phyloP scores from a whole-genome alignment of 306 rosid species.

The Gynostemma pentaphyllum region DNA sequence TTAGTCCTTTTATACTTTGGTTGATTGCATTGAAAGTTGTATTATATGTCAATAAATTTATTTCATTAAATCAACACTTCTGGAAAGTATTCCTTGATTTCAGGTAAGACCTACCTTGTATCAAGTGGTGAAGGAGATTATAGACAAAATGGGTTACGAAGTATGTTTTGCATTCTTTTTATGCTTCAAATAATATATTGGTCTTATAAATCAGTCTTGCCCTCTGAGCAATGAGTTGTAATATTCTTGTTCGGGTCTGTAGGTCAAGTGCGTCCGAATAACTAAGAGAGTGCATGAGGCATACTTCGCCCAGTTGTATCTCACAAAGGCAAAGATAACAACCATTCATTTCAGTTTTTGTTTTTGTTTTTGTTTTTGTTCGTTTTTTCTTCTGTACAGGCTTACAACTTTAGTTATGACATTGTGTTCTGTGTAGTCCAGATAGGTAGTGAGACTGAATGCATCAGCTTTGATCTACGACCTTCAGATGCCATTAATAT shows the following conservation, averaged over 20 bases:
- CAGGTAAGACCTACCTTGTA: slow-evolving; percentile 97
- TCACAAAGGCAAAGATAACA: slow-evolving; percentile 87
- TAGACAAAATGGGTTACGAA: slow-evolving; percentile 88
- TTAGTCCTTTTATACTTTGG: no score
- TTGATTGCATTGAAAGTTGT: no score
- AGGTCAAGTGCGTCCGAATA: slow-evolving; percentile 81
- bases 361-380: slow-evolving; percentile 7
- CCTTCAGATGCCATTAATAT: slow-evolving; percentile 98
- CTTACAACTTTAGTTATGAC: no score
- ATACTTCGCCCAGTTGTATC: slow-evolving; percentile 86
- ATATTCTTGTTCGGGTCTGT: slow-evolving; percentile 17
- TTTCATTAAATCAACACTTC: slow-evolving; percentile 7
- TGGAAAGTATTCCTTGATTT: slow-evolving; percentile 14
- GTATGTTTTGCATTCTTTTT: slow-evolving; percentile 32
- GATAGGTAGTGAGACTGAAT: slow-evolving; percentile 64
- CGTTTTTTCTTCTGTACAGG: no score
- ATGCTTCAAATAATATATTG: no score
- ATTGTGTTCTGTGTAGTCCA: slow-evolving; percentile 23
- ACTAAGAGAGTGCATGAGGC: slow-evolving; percentile 96
- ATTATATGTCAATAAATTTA: no score
- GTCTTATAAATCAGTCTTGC: no score
- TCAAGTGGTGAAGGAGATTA: slow-evolving; percentile 88
- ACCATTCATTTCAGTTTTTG: no score
- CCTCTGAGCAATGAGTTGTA: neutral
- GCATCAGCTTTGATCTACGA: slow-evolving; percentile 80